Base-by-base conservation (phyloP, 345 rosid species). In the Acer campestre region DNA sequence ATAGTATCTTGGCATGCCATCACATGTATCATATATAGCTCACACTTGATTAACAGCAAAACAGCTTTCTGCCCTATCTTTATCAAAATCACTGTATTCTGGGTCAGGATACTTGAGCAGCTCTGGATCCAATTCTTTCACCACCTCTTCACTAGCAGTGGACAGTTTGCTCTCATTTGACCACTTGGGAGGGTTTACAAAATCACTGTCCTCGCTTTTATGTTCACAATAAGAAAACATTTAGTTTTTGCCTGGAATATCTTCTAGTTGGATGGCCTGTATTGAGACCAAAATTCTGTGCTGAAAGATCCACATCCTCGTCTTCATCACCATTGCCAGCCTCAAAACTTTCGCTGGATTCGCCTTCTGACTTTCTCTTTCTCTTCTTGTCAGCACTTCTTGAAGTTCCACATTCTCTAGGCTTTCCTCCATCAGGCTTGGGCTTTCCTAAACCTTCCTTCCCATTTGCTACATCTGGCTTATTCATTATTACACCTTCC, bases 241-340 rank as follows among this genome's bases (percentile, higher is more conserved):
- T 76, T 72, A 83, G 91, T 79, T 80, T 87, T 59, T 70, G 82
- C 86, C 93, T 87, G 58, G 83, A 71, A 70, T 94, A 88, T 81
- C 81, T 87, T 82, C 93, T 84, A 64, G 71, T 56, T 42, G 77
- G 80, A 69, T 56, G 73, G 42, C 74, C 80, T 58, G 44, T 73
- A 83, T 73, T 56, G 10, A 61, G 31, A 22, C 69, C 71, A n/a
- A n/a, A n/a, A n/a, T n/a, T n/a, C n/a, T n/a, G n/a, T n/a, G n/a
- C n/a, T n/a, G n/a, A n/a, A n/a, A n/a, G n/a, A n/a, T n/a, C n/a
- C n/a, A n/a, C n/a, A 74, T 78, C 73, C 59, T 22, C 79, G 35
- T 78, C 84, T 73, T 79, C 86, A 77, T 62, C 79, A 70, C 74
- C 79, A 74, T 69, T 74, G 63, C 77, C 74, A 79, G 76, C 76